Percentiles rank a stretch among this genome's conserved stretches.
These are phyloP conservation scores for Ceratobasidium sp. DNA, from an alignment of 1,284 basidiomycete species.

Conservation along the genomic window DNA sequence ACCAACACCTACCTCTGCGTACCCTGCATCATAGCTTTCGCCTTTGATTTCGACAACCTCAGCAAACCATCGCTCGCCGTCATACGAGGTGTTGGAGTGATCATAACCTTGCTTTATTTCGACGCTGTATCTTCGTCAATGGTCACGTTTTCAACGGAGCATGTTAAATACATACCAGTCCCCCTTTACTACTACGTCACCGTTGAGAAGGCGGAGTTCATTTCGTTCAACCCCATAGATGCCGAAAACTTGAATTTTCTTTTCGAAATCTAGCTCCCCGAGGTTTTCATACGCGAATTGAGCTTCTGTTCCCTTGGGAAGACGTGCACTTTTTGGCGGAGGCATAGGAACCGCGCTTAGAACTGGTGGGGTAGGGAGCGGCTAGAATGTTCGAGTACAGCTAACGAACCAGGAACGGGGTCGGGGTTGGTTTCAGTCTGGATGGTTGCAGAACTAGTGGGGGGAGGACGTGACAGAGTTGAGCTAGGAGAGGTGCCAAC, in stretches of 20 bases:
- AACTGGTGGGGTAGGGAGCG: no score
- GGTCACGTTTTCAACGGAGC: no score
- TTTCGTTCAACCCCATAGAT: neutral
- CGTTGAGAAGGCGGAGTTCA: neutral
- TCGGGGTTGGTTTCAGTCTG: no score
- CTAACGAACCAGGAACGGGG: no score
- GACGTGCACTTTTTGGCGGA: no score
- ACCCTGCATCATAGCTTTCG: neutral
- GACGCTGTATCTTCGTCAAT: neutral
- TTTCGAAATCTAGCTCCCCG: neutral
- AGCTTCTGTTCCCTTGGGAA: no score
- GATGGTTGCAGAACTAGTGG: no score
- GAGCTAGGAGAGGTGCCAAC: neutral
- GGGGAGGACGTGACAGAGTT: no score
- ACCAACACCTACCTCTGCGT: neutral
- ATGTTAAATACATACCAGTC: slow-evolving; percentile 9
- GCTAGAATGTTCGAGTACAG: no score
- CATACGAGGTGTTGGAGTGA: neutral
- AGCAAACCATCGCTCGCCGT: slow-evolving; percentile 11
- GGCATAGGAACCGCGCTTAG: no score
- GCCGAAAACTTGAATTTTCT: slow-evolving; percentile 15
- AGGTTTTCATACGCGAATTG: neutral
- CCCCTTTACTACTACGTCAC: neutral
- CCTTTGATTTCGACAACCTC: slow-evolving; percentile 18
- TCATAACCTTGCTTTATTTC: slow-evolving; percentile 9